Evolutionary conservation across 1,139 yeast species (phyloP).

Genomic region (Geotrichum carabidarum): DNA sequence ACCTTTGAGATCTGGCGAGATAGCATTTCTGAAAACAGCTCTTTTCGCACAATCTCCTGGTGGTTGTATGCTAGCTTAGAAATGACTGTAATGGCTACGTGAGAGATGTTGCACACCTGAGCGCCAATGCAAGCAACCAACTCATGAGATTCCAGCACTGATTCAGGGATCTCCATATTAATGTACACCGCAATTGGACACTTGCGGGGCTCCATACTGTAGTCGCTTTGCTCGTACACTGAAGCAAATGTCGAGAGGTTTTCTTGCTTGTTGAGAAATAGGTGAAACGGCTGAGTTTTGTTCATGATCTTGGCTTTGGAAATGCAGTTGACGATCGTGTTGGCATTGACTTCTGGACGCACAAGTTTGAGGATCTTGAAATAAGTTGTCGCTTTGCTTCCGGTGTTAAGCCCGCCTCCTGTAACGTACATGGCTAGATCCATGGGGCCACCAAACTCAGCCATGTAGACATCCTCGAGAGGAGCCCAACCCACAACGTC

Average conservation of each 20-base stretch:
- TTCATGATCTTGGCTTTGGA: slow-evolving; percentile 74
- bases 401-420: slow-evolving; percentile 16
- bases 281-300: slow-evolving; percentile 80
- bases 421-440: slow-evolving; percentile 23
- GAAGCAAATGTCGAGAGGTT: slow-evolving; percentile 61
- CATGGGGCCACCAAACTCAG: slow-evolving; percentile 28
- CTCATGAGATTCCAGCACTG: slow-evolving; percentile 38
- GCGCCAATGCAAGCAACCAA: slow-evolving; percentile 41
- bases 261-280: slow-evolving; percentile 49
- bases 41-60: slow-evolving; percentile 27
- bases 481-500: slow-evolving; percentile 64
- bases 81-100: slow-evolving; percentile 25
- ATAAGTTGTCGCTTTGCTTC: slow-evolving; percentile 16
- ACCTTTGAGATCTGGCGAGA: slow-evolving; percentile 34
- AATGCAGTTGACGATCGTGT: slow-evolving; percentile 56
- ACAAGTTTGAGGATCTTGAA: slow-evolving; percentile 26
- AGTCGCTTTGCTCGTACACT: slow-evolving; percentile 67
- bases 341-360: slow-evolving; percentile 35
- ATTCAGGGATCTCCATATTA: slow-evolving; percentile 44
- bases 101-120: slow-evolving; percentile 20
- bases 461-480: slow-evolving; percentile 45
- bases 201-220: slow-evolving; percentile 47
- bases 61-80: slow-evolving; percentile 31
- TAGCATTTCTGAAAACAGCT: slow-evolving; percentile 30
- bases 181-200: slow-evolving; percentile 62